Evolutionary conservation across 2,329 filamentous ascomycete species (phyloP).

Genomic region (Claviceps sp.): DNA sequence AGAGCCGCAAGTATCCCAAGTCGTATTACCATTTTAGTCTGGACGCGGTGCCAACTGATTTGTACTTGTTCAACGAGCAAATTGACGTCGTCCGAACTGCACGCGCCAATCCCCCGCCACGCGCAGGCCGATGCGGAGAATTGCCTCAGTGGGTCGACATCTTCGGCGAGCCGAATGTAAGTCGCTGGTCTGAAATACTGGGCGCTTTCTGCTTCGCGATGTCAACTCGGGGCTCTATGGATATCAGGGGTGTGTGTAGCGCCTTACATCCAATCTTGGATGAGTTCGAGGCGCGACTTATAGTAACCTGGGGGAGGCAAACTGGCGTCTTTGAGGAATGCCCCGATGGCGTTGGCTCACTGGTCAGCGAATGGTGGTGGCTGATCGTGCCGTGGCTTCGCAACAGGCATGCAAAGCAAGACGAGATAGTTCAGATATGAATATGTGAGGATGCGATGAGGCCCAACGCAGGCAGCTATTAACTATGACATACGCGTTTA

Average conservation of each 20-base stretch:
- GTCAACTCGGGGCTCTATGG: constrained; percentile 47
- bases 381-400: constrained; percentile 29
- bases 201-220: constrained; percentile 49
- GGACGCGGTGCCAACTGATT: constrained; percentile 47
- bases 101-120: constrained; percentile 26
- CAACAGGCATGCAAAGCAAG: not conserved
- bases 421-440: not conserved
- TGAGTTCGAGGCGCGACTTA: constrained; percentile 45
- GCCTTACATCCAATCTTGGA: constrained; percentile 46
- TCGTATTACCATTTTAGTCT: constrained; percentile 52
- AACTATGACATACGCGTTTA: not conserved
- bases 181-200: constrained; percentile 51
- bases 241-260: constrained; percentile 36
- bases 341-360: constrained; percentile 26
- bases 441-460: not conserved
- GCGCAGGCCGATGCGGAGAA: constrained; percentile 28
- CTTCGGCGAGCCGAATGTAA: constrained; percentile 42
- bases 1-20: constrained; percentile 54
- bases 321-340: constrained; percentile 37
- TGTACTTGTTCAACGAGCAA: constrained; percentile 43
- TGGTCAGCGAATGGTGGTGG: constrained; percentile 56
- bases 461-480: not conserved
- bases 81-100: constrained; percentile 28
- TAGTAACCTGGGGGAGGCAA: constrained; percentile 44
- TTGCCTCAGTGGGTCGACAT: constrained; percentile 65